These are phyloP conservation scores for Fusarium fracticaudum DNA, from an alignment of 2,329 filamentous ascomycete genomes.

Conservation along the genomic window DNA sequence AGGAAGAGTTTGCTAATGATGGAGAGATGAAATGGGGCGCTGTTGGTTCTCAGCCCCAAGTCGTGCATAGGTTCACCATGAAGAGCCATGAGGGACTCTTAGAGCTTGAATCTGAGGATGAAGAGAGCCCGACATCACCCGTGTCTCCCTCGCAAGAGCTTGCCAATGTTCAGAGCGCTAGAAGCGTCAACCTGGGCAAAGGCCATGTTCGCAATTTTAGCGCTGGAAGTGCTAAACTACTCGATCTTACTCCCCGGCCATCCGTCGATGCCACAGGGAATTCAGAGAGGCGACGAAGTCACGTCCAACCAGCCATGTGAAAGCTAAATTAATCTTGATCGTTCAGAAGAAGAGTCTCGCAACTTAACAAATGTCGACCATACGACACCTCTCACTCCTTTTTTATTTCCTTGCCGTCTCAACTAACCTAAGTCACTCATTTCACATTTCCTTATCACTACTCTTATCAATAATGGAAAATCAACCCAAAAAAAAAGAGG, in stretches of 20 bases:
- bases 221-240: conserved; percentile 78
- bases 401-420: conserved; percentile 34
- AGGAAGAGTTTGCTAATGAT: conserved; percentile 58
- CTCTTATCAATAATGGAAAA: conserved; percentile 21
- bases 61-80: conserved; percentile 68
- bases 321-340: conserved; percentile 23
- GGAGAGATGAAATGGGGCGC: conserved; percentile 63
- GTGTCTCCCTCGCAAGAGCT: conserved; percentile 47
- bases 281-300: conserved; percentile 43
- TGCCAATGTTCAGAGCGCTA: conserved; percentile 68
- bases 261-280: conserved; percentile 62
- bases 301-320: conserved; percentile 28
- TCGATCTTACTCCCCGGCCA: conserved; percentile 70
- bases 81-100: conserved; percentile 64
- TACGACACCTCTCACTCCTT: conserved; percentile 36
- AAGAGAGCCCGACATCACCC: conserved; percentile 44
- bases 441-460: conserved; percentile 44
- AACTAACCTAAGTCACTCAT: conserved; percentile 48
- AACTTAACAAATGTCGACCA: conserved; percentile 4
- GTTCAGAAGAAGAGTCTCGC: conserved; percentile 39
- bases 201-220: conserved; percentile 77
- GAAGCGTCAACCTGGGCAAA: conserved; percentile 73
- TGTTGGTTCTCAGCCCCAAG: conserved; percentile 56
- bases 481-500: conserved; percentile 30
- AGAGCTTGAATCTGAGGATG: conserved; percentile 52